These are phyloP conservation scores for Backusella parvicylindrica DNA, from an alignment of 192 early-diverging fungal species.

Conservation along the genomic window DNA sequence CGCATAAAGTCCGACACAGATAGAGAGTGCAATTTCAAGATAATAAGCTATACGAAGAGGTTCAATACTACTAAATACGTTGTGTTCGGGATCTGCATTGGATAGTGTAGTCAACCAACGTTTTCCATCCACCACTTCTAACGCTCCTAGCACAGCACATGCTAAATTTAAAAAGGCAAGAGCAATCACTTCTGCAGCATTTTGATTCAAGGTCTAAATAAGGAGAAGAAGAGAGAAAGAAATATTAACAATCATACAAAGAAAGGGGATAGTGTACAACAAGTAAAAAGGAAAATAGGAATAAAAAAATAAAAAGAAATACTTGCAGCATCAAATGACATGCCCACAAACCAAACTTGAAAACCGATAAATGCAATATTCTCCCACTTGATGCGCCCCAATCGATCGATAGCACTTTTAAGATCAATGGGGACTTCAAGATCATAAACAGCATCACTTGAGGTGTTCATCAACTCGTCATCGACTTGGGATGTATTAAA, in stretches of 20 bases:
- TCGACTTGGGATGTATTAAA: constrained; percentile 24
- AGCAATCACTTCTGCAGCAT: constrained; percentile 34
- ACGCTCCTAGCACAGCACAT: constrained; percentile 28
- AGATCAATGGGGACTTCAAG: background rate
- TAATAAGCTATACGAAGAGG: constrained; percentile 23
- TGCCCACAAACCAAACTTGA: constrained; percentile 32
- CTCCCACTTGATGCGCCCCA: constrained; percentile 36
- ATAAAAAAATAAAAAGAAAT: no score
- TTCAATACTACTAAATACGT: background rate
- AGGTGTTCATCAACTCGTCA: background rate
- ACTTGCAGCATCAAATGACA: constrained; percentile 40
- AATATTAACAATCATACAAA: background rate
- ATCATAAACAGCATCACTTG: background rate
- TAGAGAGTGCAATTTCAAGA: constrained; percentile 30
- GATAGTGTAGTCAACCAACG: constrained; percentile 22
- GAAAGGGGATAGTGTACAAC: background rate
- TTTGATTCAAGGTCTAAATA: constrained; percentile 33
- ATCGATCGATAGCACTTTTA: constrained; percentile 13
- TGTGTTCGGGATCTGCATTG: background rate
- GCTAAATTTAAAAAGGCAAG: constrained; percentile 30
- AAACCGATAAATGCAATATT: constrained; percentile 40
- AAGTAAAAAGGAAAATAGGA: background rate
- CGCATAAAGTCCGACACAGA: constrained; percentile 23
- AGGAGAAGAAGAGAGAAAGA: background rate
- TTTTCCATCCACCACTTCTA: constrained; percentile 29